phyloP scores from a whole-genome alignment of 768 basidiomycete species.

The Gymnopilus junonius region DNA sequence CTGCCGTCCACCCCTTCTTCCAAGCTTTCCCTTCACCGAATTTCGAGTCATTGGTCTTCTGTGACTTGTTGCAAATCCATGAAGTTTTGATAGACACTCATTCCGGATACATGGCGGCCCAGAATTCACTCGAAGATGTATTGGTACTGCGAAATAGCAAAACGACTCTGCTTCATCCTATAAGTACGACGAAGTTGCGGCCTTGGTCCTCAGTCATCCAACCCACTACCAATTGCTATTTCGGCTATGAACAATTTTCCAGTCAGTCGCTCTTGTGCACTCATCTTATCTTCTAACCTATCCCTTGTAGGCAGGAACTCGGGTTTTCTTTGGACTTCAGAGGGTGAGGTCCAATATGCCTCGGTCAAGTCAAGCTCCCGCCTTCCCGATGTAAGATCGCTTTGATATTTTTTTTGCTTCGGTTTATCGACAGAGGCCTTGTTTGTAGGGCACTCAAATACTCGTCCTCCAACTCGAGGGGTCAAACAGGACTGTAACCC shows the following conservation, averaged over 20 bases:
- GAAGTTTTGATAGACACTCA: constrained; percentile 13
- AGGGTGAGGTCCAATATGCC: constrained; percentile 60
- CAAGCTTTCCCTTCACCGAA: constrained; percentile 14
- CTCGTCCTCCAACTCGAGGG: constrained; percentile 1
- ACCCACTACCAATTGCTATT: constrained; percentile 45
- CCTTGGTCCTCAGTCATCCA: constrained; percentile 14
- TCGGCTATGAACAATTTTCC: constrained; percentile 77
- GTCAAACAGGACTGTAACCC: background rate
- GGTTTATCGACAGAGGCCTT: background rate
- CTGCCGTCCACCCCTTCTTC: constrained; percentile 28
- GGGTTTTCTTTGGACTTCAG: constrained; percentile 67
- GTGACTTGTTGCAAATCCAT: constrained; percentile 21
- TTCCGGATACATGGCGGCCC: constrained; percentile 12
- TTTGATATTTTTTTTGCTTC: background rate
- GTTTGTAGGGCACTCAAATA: background rate
- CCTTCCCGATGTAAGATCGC: constrained; percentile 55
- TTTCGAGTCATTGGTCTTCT: constrained; percentile 24
- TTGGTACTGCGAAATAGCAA: background rate
- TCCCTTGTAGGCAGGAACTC: constrained; percentile 58
- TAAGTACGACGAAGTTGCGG: constrained; percentile 10
- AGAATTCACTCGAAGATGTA: background rate
- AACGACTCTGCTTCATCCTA: constrained; percentile 3
- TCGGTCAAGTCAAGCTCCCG: constrained; percentile 55
- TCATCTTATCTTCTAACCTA: constrained; percentile 18
- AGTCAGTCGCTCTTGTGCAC: constrained; percentile 40